Conservation (phyloP, 2,329 filamentous ascomycete genomes). For the Calonectria naviculata region DNA sequence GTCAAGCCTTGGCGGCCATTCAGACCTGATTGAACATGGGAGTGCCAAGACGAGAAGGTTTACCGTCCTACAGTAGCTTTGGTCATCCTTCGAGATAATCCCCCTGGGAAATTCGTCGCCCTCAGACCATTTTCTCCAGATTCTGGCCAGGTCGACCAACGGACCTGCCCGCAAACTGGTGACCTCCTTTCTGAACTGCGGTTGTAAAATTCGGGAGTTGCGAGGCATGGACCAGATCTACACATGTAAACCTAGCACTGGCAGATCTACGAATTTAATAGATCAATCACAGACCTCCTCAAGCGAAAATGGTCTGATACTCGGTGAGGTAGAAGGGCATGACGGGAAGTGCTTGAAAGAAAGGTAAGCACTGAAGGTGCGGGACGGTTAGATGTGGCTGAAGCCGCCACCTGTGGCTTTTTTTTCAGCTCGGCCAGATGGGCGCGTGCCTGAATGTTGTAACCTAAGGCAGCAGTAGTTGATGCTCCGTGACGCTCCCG, state of each 20-base stretch:
- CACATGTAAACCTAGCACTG: neutral
- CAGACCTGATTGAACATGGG: neutral
- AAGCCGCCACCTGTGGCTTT: slow-evolving; percentile 35
- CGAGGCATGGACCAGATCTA: slow-evolving; percentile 2
- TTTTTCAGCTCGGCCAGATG: neutral
- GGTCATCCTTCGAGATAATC: neutral
- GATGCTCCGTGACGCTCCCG: slow-evolving; percentile 45
- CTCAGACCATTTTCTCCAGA: slow-evolving; percentile 17
- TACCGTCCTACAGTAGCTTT: neutral
- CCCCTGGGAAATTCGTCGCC: neutral
- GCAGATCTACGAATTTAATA: neutral
- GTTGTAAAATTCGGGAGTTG: slow-evolving; percentile 8
- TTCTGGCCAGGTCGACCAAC: slow-evolving; percentile 14
- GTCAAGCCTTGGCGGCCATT: neutral
- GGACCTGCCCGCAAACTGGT: slow-evolving; percentile 19
- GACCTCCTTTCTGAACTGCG: neutral
- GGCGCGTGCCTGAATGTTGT: neutral
- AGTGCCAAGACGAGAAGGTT: neutral
- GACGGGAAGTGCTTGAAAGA: neutral
- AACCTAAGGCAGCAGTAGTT: slow-evolving; percentile 49
- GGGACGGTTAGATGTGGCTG: neutral
- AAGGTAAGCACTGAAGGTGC: no score
- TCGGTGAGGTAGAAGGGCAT: neutral
- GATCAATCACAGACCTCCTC: neutral
- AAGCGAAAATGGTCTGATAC: slow-evolving; percentile 21